These are phyloP conservation scores for Cenchrus americanus DNA, from an alignment of 176 grass and related monocot genomes.

Conservation along the genomic window DNA sequence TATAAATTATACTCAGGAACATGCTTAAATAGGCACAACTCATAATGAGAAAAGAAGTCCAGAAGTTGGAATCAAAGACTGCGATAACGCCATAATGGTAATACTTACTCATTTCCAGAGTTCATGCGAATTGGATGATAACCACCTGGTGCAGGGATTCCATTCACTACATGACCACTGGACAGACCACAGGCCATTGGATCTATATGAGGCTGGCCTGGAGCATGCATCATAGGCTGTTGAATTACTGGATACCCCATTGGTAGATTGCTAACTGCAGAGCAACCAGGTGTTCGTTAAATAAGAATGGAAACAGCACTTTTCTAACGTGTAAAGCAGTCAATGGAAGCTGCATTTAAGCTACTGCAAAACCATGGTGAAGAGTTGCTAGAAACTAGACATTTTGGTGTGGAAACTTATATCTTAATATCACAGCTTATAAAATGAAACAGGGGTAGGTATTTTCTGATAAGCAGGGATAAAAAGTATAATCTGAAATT, in stretches of 20 bases:
- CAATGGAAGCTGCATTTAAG: conserved; percentile 2
- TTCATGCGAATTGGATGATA: conserved; percentile 91
- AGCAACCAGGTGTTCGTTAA: conserved; percentile 58
- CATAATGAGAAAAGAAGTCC: neutral
- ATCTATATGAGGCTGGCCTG: conserved; percentile 75
- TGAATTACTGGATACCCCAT: conserved; percentile 97
- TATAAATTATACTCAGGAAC: neutral
- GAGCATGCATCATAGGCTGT: conserved; percentile 75
- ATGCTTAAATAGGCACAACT: conserved; percentile 22
- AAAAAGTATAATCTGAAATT: conserved; percentile 3
- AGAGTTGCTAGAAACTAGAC: neutral
- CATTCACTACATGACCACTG: conserved; percentile 85
- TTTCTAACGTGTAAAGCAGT: conserved; percentile 18
- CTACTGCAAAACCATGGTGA: conserved; percentile 3
- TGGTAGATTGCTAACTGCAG: conserved; percentile 93
- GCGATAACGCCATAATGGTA: conserved; percentile 37
- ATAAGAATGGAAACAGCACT: conserved; percentile 46
- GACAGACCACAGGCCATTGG: conserved; percentile 71
- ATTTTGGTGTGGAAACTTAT: conserved; percentile 13
- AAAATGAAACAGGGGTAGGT: conserved; percentile 9
- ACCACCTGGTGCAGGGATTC: conserved; percentile 76
- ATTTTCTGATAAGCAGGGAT: conserved; percentile 14
- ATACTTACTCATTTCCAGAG: conserved; percentile 89
- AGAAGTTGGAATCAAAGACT: conserved; percentile 9
- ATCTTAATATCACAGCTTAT: conserved; percentile 11